A percentile compares a stretch with the other conserved stretches of the same genome.
Conservation (phyloP, 1,139 yeast genomes). For the Yamadazyma atmosphaerica region DNA sequence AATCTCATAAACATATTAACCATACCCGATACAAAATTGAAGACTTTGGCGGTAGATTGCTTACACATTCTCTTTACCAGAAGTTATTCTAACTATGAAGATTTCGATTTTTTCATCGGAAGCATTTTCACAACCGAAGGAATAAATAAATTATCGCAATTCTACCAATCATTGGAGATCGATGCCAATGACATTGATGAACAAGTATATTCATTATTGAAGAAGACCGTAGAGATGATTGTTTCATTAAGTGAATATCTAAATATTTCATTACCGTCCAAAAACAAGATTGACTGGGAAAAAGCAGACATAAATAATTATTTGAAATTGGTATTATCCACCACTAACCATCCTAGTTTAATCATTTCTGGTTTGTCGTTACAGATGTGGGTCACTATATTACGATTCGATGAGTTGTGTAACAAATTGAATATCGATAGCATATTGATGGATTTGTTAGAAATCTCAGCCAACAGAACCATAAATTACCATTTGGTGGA, state of each 20-base stretch:
- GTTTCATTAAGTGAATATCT: conserved; percentile 84
- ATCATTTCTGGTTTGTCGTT: conserved; percentile 89
- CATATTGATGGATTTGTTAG: conserved; percentile 66
- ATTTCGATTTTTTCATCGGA: conserved; percentile 78
- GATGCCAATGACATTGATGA: conserved; percentile 84
- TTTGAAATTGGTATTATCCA: conserved; percentile 69
- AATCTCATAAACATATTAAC: conserved; percentile 63
- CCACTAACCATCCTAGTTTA: conserved; percentile 82
- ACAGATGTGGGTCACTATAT: conserved; percentile 92
- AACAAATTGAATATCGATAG: conserved; percentile 48
- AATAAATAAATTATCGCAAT: conserved; percentile 61
- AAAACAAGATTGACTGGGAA: conserved; percentile 45
- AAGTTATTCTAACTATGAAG: conserved; percentile 66
- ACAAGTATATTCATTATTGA: conserved; percentile 70
- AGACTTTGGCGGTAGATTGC: conserved; percentile 87
- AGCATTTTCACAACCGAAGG: conserved; percentile 75
- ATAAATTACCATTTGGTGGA: conserved; percentile 70
- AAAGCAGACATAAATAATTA: conserved; percentile 62
- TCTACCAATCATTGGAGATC: conserved; percentile 61
- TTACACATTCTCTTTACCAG: conserved; percentile 86
- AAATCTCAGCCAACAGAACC: conserved; percentile 76
- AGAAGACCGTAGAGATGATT: conserved; percentile 91
- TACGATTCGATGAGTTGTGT: conserved; percentile 75
- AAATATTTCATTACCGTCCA: conserved; percentile 41
- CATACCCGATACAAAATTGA: conserved; percentile 62